Conservation (phyloP, 1,284 basidiomycete species). For the Ceratobasidium sp. region DNA sequence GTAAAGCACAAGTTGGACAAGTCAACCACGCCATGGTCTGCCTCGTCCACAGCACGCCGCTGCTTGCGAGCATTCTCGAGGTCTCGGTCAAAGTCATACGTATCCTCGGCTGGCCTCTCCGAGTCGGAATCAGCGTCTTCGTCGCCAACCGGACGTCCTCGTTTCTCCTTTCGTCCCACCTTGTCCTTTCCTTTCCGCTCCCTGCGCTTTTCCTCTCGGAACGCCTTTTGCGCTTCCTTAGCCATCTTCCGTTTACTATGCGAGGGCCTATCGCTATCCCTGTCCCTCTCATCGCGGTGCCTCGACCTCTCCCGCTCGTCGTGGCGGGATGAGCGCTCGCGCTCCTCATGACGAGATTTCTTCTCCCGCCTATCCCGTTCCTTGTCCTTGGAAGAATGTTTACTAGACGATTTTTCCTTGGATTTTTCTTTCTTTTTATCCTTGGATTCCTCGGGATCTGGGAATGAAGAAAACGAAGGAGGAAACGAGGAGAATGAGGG, state of each 20-base stretch:
- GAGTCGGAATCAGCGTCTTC: conserved; percentile 40
- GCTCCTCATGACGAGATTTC: conserved; percentile 15
- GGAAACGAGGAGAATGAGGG: conserved; percentile 44
- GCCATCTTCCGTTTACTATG: not conserved
- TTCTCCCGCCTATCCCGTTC: conserved; percentile 15
- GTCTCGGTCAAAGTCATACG: conserved; percentile 48
- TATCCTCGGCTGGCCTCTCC: conserved; percentile 46
- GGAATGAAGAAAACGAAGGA: conserved; percentile 41
- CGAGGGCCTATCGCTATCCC: conserved; percentile 40
- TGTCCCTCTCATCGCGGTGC: conserved; percentile 14
- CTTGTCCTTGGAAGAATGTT: conserved; percentile 27
- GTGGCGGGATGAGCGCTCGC: conserved; percentile 8
- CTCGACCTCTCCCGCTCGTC: conserved; percentile 16
- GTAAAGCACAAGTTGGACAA: conserved; percentile 65
- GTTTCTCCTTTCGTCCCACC: conserved; percentile 40
- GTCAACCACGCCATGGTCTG: conserved; percentile 44
- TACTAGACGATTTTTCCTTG: conserved; percentile 16
- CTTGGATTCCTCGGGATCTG: conserved; percentile 24
- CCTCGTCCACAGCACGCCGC: conserved; percentile 21
- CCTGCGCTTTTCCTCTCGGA: conserved; percentile 43
- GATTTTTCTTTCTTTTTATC: conserved; percentile 21
- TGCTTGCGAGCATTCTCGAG: conserved; percentile 53
- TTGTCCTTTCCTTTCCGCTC: conserved; percentile 25
- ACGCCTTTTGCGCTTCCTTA: conserved; percentile 47
- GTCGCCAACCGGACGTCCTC: conserved; percentile 7